Evolutionary conservation across 805 yeast genomes (phyloP), one percentile per base, ranked within the genome.

Genomic region (Jamesozyma rosinii): DNA sequence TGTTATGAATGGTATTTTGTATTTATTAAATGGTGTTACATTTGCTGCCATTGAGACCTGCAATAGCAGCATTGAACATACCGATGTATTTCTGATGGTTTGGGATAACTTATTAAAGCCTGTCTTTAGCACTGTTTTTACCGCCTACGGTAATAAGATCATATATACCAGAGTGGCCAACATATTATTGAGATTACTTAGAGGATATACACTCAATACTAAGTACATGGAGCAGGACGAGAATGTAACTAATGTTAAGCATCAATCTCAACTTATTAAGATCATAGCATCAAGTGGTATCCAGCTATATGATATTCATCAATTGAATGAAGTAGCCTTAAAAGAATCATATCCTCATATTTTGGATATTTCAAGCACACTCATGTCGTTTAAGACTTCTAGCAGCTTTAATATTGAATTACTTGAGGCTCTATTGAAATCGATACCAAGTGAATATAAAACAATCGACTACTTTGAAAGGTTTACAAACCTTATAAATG

Each of bases 221-320:
- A 10, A 21, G 8, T 13, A 13, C 24, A 24, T n/a, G 4, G 5
- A 8, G 4, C 19, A 19, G 32, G 24, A 32, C 14, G 22, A 34
- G 19, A 17, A 17, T 9, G 20, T 13, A 9, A 19, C 13, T 3
- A 10, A 6, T 17, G 20, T 17, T 18, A 19, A 14, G 10, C 18
- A 44, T n/a, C 37, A 35, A 17, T 15, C 29, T 14, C 39, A 37
- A 24, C 45, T 54, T 0, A 37, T 57, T n/a, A 54, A 47, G 43
- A 58, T 56, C 1, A 48, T 58, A 20, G 58, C 58, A 10, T 48
- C 62, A 3, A 43, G 35, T 1, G 64, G 62, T 22, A 47, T 55
- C 2, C 35, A 42, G 2, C 17, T 41, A 2, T 44, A 37, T 2
- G 58, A 58, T 18, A 52, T 57, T 21, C 39, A 44, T n/a, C 45